Evolutionary conservation across 345 rosid genomes (phyloP).

Genomic region (Acer negundo): DNA sequence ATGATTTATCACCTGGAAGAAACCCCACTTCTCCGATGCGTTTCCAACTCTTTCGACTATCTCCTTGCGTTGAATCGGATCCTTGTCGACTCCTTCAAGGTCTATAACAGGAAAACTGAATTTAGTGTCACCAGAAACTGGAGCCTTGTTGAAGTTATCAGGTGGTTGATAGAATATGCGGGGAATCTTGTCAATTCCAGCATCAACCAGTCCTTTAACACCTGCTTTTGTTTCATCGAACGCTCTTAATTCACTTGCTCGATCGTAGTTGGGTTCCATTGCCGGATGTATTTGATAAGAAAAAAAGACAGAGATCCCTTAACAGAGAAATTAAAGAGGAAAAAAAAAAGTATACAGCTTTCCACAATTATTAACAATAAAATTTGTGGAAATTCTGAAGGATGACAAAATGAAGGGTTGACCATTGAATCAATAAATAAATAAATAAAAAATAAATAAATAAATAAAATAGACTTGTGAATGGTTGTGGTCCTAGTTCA

Average conservation of each 20-base stretch:
- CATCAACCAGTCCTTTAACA: conserved; percentile 19
- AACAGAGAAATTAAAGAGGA: too few species aligned
- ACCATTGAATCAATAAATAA: too few species aligned
- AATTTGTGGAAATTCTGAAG: too few species aligned
- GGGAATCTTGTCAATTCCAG: conserved; percentile 9
- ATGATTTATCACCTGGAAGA: conserved; percentile 24
- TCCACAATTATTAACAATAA: too few species aligned
- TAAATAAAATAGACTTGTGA: too few species aligned
- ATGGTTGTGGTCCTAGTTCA: too few species aligned
- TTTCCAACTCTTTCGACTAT: conserved; percentile 7
- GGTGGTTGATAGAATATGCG: conserved; percentile 10
- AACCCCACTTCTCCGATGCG: conserved; percentile 11
- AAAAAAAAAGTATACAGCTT: too few species aligned
- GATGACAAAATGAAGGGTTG: too few species aligned
- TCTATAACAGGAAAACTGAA: conserved; percentile 6
- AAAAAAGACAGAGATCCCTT: too few species aligned
- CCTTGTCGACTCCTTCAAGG: background rate
- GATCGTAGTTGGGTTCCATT: background rate
- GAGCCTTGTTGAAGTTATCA: background rate
- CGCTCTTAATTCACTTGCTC: conserved; percentile 18
- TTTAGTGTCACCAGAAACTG: background rate
- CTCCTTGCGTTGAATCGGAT: conserved; percentile 14
- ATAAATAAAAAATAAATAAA: too few species aligned
- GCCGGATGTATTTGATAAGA: background rate
- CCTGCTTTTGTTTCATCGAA: conserved; percentile 21